These are phyloP conservation scores for Manihot esculenta DNA, from an alignment of 441 rosid genomes.

Conservation along the genomic window DNA sequence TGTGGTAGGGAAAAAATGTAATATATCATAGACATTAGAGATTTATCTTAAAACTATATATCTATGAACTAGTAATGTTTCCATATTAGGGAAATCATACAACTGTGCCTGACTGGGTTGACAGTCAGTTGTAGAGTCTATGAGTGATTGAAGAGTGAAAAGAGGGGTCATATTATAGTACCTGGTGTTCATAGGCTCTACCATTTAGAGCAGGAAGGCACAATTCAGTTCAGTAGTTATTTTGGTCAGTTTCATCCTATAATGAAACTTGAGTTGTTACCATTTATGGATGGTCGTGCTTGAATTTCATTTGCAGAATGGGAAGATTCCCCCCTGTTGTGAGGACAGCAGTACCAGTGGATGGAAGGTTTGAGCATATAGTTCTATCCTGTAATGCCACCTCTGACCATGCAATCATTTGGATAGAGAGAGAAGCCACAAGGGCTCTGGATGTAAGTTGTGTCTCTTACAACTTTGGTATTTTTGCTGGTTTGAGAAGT, in stretches of 20 bases:
- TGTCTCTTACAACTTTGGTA: background rate
- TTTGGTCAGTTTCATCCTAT: background rate
- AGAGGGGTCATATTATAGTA: background rate
- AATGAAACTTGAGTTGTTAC: background rate
- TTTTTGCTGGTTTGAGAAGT: constrained; percentile 4
- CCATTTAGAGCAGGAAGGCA: background rate
- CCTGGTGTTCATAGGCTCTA: constrained; percentile 10
- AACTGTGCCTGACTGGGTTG: background rate
- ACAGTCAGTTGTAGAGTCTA: background rate
- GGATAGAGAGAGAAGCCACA: constrained; percentile 83
- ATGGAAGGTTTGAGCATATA: constrained; percentile 91
- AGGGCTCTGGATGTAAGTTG: constrained; percentile 68
- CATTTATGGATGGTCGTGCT: constrained; percentile 8
- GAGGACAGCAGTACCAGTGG: constrained; percentile 92
- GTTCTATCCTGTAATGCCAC: constrained; percentile 93
- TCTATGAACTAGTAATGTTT: background rate
- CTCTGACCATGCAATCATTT: constrained; percentile 86
- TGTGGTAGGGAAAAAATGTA: background rate
- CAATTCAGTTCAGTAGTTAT: background rate
- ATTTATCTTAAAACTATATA: background rate
- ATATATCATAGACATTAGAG: background rate
- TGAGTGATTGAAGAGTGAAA: background rate
- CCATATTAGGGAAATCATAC: background rate
- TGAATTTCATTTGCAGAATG: constrained; percentile 40
- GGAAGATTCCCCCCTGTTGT: constrained; percentile 90